These are phyloP conservation scores for Ceratocystis huliohia DNA, from an alignment of 2,329 filamentous ascomycete genomes.

Conservation along the genomic window DNA sequence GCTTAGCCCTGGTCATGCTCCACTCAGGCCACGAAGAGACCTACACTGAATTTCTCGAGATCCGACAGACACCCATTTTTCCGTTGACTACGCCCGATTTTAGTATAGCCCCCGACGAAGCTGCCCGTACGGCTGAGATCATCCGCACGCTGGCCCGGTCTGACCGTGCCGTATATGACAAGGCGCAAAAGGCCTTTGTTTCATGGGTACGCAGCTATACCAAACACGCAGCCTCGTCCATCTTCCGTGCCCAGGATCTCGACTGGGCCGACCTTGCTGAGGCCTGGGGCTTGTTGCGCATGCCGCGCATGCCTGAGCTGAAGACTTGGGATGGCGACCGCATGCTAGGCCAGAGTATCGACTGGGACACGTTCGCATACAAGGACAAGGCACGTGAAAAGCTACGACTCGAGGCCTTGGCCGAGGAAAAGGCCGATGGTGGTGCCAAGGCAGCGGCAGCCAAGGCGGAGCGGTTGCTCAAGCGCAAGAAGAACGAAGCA, in stretches of 20 bases:
- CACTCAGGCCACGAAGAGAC: constrained; percentile 78
- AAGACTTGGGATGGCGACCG: constrained; percentile 59
- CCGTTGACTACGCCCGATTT: constrained; percentile 47
- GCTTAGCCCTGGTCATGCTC: constrained; percentile 74
- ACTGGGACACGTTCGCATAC: constrained; percentile 57
- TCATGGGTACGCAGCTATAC: constrained; percentile 86
- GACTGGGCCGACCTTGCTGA: constrained; percentile 73
- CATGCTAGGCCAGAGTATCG: constrained; percentile 47
- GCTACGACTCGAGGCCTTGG: constrained; percentile 45
- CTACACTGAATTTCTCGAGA: constrained; percentile 74
- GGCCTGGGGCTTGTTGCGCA: constrained; percentile 72
- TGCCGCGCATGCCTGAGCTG: constrained; percentile 90
- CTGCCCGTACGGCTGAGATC: constrained; percentile 39
- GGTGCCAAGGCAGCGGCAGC: constrained; percentile 29
- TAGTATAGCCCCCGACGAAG: constrained; percentile 48
- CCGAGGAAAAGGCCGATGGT: constrained; percentile 35
- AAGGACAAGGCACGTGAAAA: constrained; percentile 60
- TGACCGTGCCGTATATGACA: constrained; percentile 58
- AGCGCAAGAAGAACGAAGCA: constrained; percentile 52
- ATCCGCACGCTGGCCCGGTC: constrained; percentile 47
- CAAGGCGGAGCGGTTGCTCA: constrained; percentile 31
- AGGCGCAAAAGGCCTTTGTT: constrained; percentile 82
- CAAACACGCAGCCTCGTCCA: constrained; percentile 81
- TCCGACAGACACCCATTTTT: constrained; percentile 72
- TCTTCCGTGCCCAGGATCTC: constrained; percentile 70